A percentile compares a stretch with the other conserved stretches of the same genome.
Conservation (phyloP, 768 basidiomycete species). For the Tylopilus felleus region DNA sequence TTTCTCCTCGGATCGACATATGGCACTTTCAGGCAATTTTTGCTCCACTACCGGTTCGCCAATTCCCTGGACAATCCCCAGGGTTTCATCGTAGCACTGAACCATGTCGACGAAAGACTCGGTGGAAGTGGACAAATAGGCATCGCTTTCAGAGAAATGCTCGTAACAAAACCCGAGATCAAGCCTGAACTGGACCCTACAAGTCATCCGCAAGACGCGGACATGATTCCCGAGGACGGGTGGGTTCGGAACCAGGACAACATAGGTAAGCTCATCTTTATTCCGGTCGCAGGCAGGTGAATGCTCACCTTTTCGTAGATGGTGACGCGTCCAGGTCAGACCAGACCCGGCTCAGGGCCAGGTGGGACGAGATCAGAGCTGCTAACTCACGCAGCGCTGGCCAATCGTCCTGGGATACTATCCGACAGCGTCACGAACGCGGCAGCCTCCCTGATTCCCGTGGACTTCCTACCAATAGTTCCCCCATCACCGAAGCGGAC, state of each 20-base stretch:
- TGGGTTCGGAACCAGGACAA: slow-evolving; percentile 12
- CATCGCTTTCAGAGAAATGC: slow-evolving; percentile 23
- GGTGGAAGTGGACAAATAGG: slow-evolving; percentile 31
- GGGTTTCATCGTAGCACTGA: slow-evolving; percentile 30
- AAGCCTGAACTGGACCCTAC: not conserved
- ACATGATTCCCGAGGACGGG: slow-evolving; percentile 13
- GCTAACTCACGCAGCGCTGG: slow-evolving; percentile 43
- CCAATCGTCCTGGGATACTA: slow-evolving; percentile 62
- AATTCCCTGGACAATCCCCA: slow-evolving; percentile 31
- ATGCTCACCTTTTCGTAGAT: slow-evolving; percentile 3
- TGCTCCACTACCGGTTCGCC: slow-evolving; percentile 29
- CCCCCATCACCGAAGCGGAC: slow-evolving; percentile 17
- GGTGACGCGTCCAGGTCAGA: slow-evolving; percentile 5
- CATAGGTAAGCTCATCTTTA: slow-evolving; percentile 12
- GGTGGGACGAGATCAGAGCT: slow-evolving; percentile 67
- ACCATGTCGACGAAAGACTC: slow-evolving; percentile 29
- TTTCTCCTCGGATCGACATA: slow-evolving; percentile 31
- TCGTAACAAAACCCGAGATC: slow-evolving; percentile 16
- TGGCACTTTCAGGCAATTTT: slow-evolving; percentile 31
- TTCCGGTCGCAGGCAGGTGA: not conserved
- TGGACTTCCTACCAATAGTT: slow-evolving; percentile 2
- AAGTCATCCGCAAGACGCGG: slow-evolving; percentile 2
- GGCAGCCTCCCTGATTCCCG: slow-evolving; percentile 15
- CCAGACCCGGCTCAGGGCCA: slow-evolving; percentile 28
- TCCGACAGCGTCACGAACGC: slow-evolving; percentile 58